Conservation (phyloP, 2,329 filamentous ascomycete species). For the Botrytis cinerea region DNA sequence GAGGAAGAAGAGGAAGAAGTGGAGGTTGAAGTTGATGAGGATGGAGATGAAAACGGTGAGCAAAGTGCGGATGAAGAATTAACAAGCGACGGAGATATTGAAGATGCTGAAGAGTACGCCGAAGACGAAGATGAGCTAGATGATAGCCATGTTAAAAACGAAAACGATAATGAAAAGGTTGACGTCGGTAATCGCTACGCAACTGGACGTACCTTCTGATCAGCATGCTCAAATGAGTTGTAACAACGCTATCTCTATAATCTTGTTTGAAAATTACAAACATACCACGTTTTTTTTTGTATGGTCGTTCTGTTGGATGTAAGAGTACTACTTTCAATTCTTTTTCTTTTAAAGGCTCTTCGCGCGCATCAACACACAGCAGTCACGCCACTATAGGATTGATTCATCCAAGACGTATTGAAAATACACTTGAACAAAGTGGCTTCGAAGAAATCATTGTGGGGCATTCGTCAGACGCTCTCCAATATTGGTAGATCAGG, state of each 20-base stretch:
- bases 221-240: constrained; percentile 13
- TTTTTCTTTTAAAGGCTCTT: neutral
- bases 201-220: neutral
- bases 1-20: constrained; percentile 13
- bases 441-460: neutral
- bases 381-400: neutral
- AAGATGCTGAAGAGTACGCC: constrained; percentile 4
- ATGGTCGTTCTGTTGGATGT: neutral
- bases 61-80: neutral
- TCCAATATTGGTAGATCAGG: neutral
- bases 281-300: neutral
- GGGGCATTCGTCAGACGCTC: neutral
- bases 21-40: neutral
- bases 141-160: neutral
- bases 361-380: neutral
- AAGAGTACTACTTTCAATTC: neutral
- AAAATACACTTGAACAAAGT: neutral
- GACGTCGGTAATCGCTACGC: neutral
- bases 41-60: neutral
- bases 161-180: neutral
- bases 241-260: neutral
- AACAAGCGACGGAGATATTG: neutral
- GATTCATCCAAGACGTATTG: neutral
- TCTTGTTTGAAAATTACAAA: neutral
- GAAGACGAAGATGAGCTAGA: constrained; percentile 12